A percentile compares a stretch with the other conserved stretches of the same genome.
Conservation (phyloP, 116 monocot genomes). For the Papilionanthe hybrid region DNA sequence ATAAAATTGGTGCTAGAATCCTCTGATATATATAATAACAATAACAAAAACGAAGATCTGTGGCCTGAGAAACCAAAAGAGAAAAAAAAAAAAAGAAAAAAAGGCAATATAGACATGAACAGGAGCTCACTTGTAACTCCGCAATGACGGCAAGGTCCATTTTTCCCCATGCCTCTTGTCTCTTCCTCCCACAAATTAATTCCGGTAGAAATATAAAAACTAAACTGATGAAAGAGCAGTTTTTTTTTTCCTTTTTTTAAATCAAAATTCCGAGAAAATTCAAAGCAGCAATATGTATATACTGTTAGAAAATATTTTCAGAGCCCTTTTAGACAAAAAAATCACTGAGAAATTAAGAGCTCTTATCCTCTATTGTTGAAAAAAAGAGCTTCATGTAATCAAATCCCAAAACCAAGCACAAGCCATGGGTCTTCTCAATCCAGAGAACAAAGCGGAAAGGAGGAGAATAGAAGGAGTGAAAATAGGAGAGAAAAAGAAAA, state of each 20-base stretch:
- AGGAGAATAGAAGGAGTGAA: conserved; percentile 1
- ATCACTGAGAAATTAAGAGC: conserved; percentile 1
- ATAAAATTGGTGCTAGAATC: neutral
- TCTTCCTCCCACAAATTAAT: conserved; percentile 2
- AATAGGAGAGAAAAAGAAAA: conserved; percentile 6
- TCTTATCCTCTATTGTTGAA: neutral
- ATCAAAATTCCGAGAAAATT: conserved; percentile 9
- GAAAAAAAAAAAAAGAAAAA: neutral
- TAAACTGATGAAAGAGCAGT: conserved; percentile 9
- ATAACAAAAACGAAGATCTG: conserved; percentile 4
- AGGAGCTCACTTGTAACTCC: conserved; percentile 57
- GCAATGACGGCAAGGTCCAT: conserved; percentile 53
- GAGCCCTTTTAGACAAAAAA: conserved; percentile 2
- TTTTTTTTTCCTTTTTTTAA: conserved; percentile 2
- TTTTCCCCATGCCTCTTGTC: conserved; percentile 31
- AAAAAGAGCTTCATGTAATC: conserved; percentile 1
- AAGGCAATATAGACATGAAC: conserved; percentile 10
- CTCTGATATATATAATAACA: neutral
- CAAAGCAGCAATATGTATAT: conserved; percentile 5
- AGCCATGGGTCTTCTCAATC: neutral
- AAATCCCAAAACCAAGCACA: conserved; percentile 8
- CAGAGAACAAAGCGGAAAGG: neutral
- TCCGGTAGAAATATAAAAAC: conserved; percentile 2
- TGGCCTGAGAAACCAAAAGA: conserved; percentile 1
- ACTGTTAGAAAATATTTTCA: neutral